These are phyloP conservation scores for Globisporangium paroecandrum DNA, from an alignment of 352 stramenopile species.

Conservation along the genomic window DNA sequence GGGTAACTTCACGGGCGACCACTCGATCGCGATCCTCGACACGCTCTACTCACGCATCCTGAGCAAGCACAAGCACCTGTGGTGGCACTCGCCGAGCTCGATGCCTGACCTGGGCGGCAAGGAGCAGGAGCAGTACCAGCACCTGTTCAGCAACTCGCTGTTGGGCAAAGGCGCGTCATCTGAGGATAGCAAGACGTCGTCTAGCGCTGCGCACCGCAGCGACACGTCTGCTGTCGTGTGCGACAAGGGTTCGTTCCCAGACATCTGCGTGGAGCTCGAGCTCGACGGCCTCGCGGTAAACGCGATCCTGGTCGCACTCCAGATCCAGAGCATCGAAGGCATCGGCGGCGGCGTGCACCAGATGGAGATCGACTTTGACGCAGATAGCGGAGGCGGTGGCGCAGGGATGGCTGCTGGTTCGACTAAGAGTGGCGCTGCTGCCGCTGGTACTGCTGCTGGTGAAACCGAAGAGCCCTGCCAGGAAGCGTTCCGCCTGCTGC, in stretches of 20 bases:
- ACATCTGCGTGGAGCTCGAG: slow-evolving; percentile 72
- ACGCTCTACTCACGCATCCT: slow-evolving; percentile 92
- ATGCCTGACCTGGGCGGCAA: slow-evolving; percentile 88
- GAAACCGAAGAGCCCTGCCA: slow-evolving; percentile 90
- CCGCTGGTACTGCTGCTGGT: slow-evolving; percentile 23
- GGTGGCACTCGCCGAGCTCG: slow-evolving; percentile 92
- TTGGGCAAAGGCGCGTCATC: slow-evolving; percentile 18
- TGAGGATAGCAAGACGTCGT: slow-evolving; percentile 16
- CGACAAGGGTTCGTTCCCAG: slow-evolving; percentile 89
- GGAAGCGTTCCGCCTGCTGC: slow-evolving; percentile 90
- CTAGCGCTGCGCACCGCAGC: slow-evolving; percentile 25
- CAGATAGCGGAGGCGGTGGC: slow-evolving; percentile 18
- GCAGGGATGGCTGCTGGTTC: slow-evolving; percentile 2
- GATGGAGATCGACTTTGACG: slow-evolving; percentile 67
- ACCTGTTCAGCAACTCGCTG: slow-evolving; percentile 49
- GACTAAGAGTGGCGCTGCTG: slow-evolving; percentile 3
- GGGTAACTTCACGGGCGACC: slow-evolving; percentile 92
- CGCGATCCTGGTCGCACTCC: slow-evolving; percentile 63
- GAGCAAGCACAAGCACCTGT: slow-evolving; percentile 91
- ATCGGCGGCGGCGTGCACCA: slow-evolving; percentile 45
- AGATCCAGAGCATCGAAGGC: slow-evolving; percentile 75
- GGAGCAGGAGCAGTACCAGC: slow-evolving; percentile 85
- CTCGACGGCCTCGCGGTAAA: slow-evolving; percentile 76
- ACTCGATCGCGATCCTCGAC: slow-evolving; percentile 91
- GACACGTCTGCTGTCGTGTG: slow-evolving; percentile 79